phyloP scores from a whole-genome alignment of 768 basidiomycete genomes.

The Russula ochroleuca region DNA sequence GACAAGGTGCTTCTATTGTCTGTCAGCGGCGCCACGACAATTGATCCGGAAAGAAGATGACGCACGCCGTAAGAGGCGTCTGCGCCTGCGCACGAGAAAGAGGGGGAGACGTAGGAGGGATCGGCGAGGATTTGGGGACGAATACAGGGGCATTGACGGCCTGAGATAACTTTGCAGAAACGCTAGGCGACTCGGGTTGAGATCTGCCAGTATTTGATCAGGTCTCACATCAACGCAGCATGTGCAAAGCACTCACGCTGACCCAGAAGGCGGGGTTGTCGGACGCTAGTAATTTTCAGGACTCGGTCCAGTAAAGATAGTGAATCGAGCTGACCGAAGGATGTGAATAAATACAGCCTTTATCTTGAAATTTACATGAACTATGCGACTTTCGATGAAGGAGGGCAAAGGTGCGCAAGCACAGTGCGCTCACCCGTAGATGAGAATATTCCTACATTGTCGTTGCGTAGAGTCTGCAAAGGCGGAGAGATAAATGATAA shows the following conservation, averaged over 20 bases:
- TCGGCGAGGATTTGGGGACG: slow-evolving; percentile 57
- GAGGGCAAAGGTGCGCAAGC: slow-evolving; percentile 2
- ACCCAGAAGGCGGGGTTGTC: slow-evolving; percentile 23
- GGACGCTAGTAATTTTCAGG: slow-evolving; percentile 19
- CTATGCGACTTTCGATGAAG: slow-evolving; percentile 38
- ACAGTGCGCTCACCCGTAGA: slow-evolving; percentile 65
- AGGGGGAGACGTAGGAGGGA: slow-evolving; percentile 29
- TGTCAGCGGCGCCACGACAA: not conserved
- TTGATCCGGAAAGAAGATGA: not conserved
- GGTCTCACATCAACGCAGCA: not conserved
- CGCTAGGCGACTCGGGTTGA: slow-evolving; percentile 27
- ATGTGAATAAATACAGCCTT: slow-evolving; percentile 81
- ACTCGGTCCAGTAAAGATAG: no score
- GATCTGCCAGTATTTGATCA: slow-evolving; percentile 14
- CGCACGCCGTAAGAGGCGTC: slow-evolving; percentile 26
- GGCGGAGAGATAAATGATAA: slow-evolving; percentile 20
- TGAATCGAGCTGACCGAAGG: slow-evolving; percentile 51
- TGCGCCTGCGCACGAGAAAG: slow-evolving; percentile 27
- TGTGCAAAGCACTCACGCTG: slow-evolving; percentile 22
- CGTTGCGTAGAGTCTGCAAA: slow-evolving; percentile 60
- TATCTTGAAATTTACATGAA: slow-evolving; percentile 80
- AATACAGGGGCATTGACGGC: slow-evolving; percentile 84
- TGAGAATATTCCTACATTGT: slow-evolving; percentile 87
- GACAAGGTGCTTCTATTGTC: slow-evolving; percentile 20
- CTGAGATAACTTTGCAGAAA: slow-evolving; percentile 45